These are phyloP conservation scores for Moringa oleifera DNA, from an alignment of 345 rosid genomes.

Conservation along the genomic window DNA sequence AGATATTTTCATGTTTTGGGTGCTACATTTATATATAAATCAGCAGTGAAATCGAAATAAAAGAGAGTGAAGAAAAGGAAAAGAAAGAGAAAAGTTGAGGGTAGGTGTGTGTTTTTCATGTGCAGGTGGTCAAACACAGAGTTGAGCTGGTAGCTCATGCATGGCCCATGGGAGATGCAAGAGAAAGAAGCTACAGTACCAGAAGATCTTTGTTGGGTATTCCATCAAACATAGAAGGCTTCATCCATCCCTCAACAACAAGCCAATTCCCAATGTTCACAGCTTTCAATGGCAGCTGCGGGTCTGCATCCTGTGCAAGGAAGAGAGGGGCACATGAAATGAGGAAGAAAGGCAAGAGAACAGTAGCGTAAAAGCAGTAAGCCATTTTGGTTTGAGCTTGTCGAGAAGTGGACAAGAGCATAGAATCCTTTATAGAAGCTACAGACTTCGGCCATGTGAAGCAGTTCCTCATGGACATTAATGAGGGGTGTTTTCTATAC, in stretches of 20 bases:
- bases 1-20: too few species aligned
- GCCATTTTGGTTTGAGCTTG: neutral
- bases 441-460: too few species aligned
- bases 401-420: too few species aligned
- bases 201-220: constrained; percentile 33
- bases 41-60: neutral
- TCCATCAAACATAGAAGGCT: constrained; percentile 21
- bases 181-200: constrained; percentile 9
- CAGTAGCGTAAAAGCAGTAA: neutral
- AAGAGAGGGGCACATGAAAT: constrained; percentile 8
- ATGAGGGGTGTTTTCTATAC: too few species aligned
- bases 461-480: too few species aligned
- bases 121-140: too few species aligned
- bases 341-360: constrained; percentile 1
- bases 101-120: neutral
- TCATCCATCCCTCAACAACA: constrained; percentile 37
- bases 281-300: constrained; percentile 24
- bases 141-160: too few species aligned
- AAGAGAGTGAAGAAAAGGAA: neutral
- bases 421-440: too few species aligned
- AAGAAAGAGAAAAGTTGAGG: neutral
- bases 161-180: too few species aligned
- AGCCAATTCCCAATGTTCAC: constrained; percentile 38
- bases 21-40: too few species aligned
- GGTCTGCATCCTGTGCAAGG: constrained; percentile 6